Evolutionary conservation across 2,329 filamentous ascomycete genomes (phyloP), one percentile per base, ranked within the genome.

Genomic region (Fusarium graminum): DNA sequence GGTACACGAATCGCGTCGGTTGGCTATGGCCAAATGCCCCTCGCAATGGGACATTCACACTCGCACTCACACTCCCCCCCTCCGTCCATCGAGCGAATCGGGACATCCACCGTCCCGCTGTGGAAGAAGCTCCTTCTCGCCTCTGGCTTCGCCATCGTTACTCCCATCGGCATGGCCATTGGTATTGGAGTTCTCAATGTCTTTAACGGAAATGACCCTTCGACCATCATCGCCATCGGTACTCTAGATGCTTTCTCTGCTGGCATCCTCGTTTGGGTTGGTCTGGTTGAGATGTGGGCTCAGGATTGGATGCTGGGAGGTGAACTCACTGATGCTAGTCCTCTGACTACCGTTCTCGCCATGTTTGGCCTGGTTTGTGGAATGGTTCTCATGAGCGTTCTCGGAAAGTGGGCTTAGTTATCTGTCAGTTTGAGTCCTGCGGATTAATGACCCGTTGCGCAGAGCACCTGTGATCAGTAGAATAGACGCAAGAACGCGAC

Each of bases 131-230:
- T 88, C 6, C 52, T 86, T 11, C 87, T 93, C 77, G 90, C 85
- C 0, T 63, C 76, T 1, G 81, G 83, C 0, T 94, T 93, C 70
- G 85, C 90, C 0, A 75, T 93, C 25, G 87, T 92, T 49, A 93
- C 92, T 0, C 91, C 91, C 0, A 79, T 92, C 19, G 91, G 91
- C 6, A 94, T 94, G 91, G 90, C 87, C 0, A 93, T 94, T 50
- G 91, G 91, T 0, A 88, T 93, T 22, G 90, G 89, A 2, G 89
- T 91, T 3, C 76, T 93, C 14, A 78, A 88, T 34, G 74, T 81
- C 6, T 93, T 93, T 78, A 93, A 94, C 72, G 91, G 90, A 6
- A 92, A 92, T 68, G 85, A 92, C 65, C 84, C 83, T 3, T 80
- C 82, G 4, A 93, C 91, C 0, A 80, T 93, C 38, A 78, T 93